Conservation (phyloP, 495 filamentous ascomycete species). For the Penicillium egyptiacum region DNA sequence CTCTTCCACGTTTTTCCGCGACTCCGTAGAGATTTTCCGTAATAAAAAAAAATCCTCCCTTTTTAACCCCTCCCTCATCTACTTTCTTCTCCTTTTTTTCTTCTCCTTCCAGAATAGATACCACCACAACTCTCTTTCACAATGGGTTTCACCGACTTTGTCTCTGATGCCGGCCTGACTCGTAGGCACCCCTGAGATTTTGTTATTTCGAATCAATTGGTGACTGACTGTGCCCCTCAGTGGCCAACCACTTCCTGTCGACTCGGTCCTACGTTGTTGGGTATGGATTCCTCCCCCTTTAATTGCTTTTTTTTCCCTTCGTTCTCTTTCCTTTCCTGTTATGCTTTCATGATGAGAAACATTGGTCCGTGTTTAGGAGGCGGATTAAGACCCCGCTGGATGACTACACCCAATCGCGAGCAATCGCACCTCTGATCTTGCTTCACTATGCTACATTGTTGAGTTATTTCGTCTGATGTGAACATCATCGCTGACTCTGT, state of each 20-base stretch:
- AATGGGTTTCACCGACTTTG: constrained; percentile 97
- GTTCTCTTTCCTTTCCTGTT: constrained; percentile 10
- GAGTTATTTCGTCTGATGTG: constrained; percentile 4
- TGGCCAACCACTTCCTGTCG: constrained; percentile 87
- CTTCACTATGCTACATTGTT: constrained; percentile 15
- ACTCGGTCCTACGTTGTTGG: constrained; percentile 92
- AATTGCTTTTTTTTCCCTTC: constrained; percentile 16
- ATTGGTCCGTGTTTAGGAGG: constrained; percentile 99
- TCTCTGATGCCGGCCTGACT: constrained; percentile 81
- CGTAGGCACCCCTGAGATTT: constrained; percentile 56
- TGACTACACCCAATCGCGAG: constrained; percentile 80
- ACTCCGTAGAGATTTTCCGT: constrained; percentile 27
- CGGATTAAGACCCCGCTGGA: constrained; percentile 93
- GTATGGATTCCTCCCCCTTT: constrained; percentile 53
- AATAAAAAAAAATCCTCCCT: constrained; percentile 31
- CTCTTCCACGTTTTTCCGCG: constrained; percentile 10
- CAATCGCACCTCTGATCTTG: constrained; percentile 78
- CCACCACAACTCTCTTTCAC: constrained; percentile 38
- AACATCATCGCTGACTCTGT: constrained; percentile 34
- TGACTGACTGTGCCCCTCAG: constrained; percentile 55
- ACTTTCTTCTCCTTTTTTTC: constrained; percentile 21
- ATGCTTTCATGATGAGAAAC: constrained; percentile 74
- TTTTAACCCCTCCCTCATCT: constrained; percentile 36
- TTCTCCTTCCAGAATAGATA: constrained; percentile 18
- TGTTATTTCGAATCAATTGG: constrained; percentile 25